Conservation (phyloP, 106 monocot species). For the Alisma plantagoaquatica region DNA sequence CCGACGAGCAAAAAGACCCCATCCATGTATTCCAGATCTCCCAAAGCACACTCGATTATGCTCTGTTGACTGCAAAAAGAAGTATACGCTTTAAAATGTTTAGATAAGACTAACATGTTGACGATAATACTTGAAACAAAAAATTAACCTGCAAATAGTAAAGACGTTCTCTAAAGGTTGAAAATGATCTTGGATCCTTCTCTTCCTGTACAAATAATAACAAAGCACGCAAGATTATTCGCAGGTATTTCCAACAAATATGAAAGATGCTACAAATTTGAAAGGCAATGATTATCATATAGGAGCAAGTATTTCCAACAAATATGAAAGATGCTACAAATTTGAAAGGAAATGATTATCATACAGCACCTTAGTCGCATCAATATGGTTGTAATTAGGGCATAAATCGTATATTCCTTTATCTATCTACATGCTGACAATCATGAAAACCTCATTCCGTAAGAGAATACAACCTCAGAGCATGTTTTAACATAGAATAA, state of each 20-base stretch:
- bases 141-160: constrained; percentile 48
- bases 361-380: too few relatives aligned
- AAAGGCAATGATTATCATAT: too few relatives aligned
- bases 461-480: too few relatives aligned
- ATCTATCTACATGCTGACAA: too few relatives aligned
- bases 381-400: too few relatives aligned
- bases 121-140: not conserved
- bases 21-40: constrained; percentile 95
- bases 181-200: constrained; percentile 51
- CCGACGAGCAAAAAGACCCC: constrained; percentile 88
- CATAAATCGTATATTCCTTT: too few relatives aligned
- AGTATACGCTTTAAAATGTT: not conserved
- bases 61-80: constrained; percentile 32
- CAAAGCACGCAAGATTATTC: not conserved
- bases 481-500: too few relatives aligned
- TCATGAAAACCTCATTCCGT: too few relatives aligned
- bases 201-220: constrained; percentile 36
- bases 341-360: too few relatives aligned
- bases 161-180: constrained; percentile 73
- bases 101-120: not conserved
- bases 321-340: too few relatives aligned
- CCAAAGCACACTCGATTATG: constrained; percentile 75
- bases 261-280: too few relatives aligned
- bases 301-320: not conserved
- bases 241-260: not conserved